Percentiles rank a stretch among this genome's conserved stretches.
phyloP scores from a whole-genome alignment of 176 grass and related monocot species.

The Zoysia pacifica region DNA sequence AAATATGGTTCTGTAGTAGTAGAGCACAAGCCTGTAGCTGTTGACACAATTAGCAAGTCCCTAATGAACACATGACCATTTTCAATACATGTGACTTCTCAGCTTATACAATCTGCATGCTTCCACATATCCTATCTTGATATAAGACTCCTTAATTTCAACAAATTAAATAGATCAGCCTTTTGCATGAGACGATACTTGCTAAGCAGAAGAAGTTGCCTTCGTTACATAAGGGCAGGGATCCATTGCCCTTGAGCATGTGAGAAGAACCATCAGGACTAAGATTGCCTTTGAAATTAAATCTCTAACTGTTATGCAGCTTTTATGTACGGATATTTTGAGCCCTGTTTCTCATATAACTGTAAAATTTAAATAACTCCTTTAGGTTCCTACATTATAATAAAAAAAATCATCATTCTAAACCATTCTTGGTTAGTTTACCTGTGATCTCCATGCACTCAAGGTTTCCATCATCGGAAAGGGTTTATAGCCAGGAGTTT shows the following conservation, averaged over 20 bases:
- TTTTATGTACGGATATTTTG: background rate
- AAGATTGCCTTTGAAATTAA: background rate
- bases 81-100: background rate
- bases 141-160: background rate
- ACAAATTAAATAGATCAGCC: background rate
- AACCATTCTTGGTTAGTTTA: slow-evolving; percentile 1
- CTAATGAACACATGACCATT: background rate
- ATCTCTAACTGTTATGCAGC: background rate
- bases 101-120: background rate
- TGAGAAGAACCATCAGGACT: background rate
- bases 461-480: background rate
- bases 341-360: background rate
- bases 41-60: background rate
- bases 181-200: background rate
- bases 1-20: background rate
- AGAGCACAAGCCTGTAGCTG: background rate
- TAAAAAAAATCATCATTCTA: background rate
- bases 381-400: slow-evolving; percentile 1
- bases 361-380: slow-evolving; percentile 9
- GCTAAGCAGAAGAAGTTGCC: background rate
- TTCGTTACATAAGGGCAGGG: background rate
- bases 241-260: background rate
- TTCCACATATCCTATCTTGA: background rate
- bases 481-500: background rate
- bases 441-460: background rate